Evolutionary conservation across 176 grass and related monocot species (phyloP).

Genomic region (Zea mays): DNA sequence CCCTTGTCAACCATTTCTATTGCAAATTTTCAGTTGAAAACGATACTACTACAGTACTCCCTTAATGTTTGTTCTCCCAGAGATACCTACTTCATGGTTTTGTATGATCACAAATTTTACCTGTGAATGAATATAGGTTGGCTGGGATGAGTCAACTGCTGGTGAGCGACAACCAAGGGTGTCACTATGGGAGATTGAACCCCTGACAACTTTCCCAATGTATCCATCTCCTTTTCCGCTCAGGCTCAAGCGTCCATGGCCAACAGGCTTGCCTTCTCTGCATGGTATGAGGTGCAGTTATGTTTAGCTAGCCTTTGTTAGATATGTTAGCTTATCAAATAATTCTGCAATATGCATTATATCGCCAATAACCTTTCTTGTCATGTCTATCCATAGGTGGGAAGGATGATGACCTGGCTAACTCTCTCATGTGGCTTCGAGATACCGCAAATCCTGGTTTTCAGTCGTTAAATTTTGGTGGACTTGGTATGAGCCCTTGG

Average conservation of each 20-base stretch:
- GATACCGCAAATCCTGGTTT: constrained; percentile 78
- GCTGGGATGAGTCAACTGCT: constrained; percentile 97
- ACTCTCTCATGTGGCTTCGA: constrained; percentile 88
- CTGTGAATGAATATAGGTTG: constrained; percentile 62
- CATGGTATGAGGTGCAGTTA: constrained; percentile 47
- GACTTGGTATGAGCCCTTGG: constrained; percentile 66
- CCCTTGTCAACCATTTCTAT: neutral
- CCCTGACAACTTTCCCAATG: constrained; percentile 97
- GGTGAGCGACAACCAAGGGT: constrained; percentile 97
- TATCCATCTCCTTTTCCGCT: constrained; percentile 92
- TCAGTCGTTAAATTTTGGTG: constrained; percentile 83
- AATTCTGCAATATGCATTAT: neutral
- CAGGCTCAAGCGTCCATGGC: too few relatives aligned
- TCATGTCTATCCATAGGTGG: constrained; percentile 59
- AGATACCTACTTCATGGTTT: constrained; percentile 18
- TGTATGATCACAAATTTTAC: constrained; percentile 13
- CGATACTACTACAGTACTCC: neutral
- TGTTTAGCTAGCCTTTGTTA: constrained; percentile 31
- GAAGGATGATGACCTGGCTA: constrained; percentile 87
- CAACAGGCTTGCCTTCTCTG: constrained; percentile 45
- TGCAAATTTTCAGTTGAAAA: constrained; percentile 26
- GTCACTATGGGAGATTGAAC: constrained; percentile 98
- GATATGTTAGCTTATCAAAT: neutral
- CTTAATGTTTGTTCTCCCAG: constrained; percentile 9
- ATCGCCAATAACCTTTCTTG: constrained; percentile 12